These are phyloP conservation scores for Teratosphaeria zuluensis DNA, from an alignment of 2,329 filamentous ascomycete genomes.

Conservation along the genomic window DNA sequence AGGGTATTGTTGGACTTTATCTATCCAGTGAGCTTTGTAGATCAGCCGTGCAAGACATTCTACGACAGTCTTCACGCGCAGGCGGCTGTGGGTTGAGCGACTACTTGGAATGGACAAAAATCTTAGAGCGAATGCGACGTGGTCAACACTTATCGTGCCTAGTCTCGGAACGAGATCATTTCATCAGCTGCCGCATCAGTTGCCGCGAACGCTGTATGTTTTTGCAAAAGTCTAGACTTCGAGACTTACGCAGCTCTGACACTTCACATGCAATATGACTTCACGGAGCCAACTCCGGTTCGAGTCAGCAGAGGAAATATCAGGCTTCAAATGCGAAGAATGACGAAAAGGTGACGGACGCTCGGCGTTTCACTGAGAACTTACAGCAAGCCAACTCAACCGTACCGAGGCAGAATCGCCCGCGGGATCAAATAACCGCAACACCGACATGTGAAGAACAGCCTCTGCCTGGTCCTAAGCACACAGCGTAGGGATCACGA, in stretches of 20 bases:
- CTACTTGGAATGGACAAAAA: background rate
- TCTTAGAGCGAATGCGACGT: background rate
- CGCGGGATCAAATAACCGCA: background rate
- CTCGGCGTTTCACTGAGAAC: background rate
- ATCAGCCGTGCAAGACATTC: conserved; percentile 22
- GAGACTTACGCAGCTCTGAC: background rate
- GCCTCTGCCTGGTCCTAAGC: background rate
- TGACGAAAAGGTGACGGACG: background rate
- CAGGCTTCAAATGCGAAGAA: background rate
- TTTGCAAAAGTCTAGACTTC: background rate
- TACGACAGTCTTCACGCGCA: conserved; percentile 13
- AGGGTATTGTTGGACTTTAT: conserved; percentile 25
- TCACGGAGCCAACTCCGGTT: background rate
- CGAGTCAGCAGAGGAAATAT: background rate
- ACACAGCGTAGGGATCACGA: background rate
- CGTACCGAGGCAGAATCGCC: background rate
- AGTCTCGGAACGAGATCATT: background rate
- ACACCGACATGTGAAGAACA: background rate
- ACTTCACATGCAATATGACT: background rate
- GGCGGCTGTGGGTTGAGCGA: background rate
- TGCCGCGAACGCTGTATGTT: background rate
- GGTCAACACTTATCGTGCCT: background rate
- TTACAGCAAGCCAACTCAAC: background rate
- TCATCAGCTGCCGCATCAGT: no score
- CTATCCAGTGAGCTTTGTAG: conserved; percentile 25